Base-by-base conservation (phyloP, 768 basidiomycete genomes). In the Lactarius akahatsu region DNA sequence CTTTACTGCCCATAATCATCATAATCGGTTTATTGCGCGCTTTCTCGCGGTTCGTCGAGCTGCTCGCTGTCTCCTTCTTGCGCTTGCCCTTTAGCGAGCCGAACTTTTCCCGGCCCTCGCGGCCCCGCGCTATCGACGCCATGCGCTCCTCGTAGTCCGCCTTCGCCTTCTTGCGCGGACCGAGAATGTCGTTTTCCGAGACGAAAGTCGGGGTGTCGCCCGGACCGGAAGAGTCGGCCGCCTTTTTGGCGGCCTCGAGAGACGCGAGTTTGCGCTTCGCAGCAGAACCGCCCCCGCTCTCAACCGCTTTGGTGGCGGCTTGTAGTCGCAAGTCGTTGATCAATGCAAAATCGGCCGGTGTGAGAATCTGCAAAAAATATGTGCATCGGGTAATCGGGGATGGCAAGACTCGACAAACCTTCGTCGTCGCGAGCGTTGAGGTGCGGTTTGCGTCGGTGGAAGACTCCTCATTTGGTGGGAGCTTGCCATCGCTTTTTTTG, bases 41-140 rank as follows among this genome's bases (percentile, higher is more conserved):
- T 85, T 97, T 97, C 79, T 96, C 92, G 73, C 86, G 82, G 76
- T 97, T 97, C 40, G 95, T 96, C 63, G 90, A 88, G 74, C 91
- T 93, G 76, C 92, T 94, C 66, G 88, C 86, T 13, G 80, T 77
- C 41, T 81, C 92, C 75, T 93, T 94, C 66, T 86, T 92, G 78
- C 92, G 90, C 81, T 96, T 95, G n/a, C 94, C 94, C 79, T 90
- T 96, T 70, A 85, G 78, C 45, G 91, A 91, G 26, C 92, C 92
- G 74, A 88, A 97, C 78, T 96, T 96, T 75, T 96, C 96, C 58
- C 96, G 84, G 0, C 94, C 96, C 76, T 98, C 96, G 45, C 96
- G 85, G 0, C 96, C 96, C 74, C 94, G 92, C 73, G 90, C 87
- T 69, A 98, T 91, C 9, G 89, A 90, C 5, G 91, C 96, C 77